Evolutionary conservation across 2,329 filamentous ascomycete genomes (phyloP).

Genomic region (Diplodia corticola): DNA sequence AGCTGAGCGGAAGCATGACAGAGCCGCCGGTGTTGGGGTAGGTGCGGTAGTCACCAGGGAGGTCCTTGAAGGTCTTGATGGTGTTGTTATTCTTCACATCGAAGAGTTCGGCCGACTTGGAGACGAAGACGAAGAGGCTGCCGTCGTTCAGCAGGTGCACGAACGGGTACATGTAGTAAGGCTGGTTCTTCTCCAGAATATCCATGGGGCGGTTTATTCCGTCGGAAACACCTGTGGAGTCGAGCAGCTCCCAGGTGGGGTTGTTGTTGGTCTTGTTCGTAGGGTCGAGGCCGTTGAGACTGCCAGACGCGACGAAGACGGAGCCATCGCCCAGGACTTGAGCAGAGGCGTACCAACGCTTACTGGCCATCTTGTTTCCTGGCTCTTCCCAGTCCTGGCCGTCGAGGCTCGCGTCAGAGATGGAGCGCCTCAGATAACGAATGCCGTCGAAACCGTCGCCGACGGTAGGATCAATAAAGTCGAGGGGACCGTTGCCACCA

Average conservation of each 20-base stretch:
- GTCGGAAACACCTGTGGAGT: slow-evolving; percentile 47
- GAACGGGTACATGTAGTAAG: slow-evolving; percentile 67
- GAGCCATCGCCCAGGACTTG: slow-evolving; percentile 59
- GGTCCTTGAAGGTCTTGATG: slow-evolving; percentile 51
- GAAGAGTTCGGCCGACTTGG: slow-evolving; percentile 59
- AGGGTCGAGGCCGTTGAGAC: slow-evolving; percentile 59
- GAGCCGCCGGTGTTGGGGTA: slow-evolving; percentile 63
- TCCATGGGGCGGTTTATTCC: slow-evolving; percentile 54
- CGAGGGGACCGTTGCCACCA: slow-evolving; percentile 59
- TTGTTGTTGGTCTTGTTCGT: slow-evolving; percentile 59
- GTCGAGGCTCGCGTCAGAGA: slow-evolving; percentile 47
- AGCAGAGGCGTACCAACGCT: slow-evolving; percentile 62
- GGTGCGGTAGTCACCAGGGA: slow-evolving; percentile 58
- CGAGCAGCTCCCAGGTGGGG: slow-evolving; percentile 63
- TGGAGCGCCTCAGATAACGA: slow-evolving; percentile 54
- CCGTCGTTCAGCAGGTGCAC: slow-evolving; percentile 60
- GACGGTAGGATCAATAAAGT: slow-evolving; percentile 59
- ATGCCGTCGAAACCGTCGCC: slow-evolving; percentile 60
- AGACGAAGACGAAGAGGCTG: slow-evolving; percentile 57
- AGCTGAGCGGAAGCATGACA: slow-evolving; percentile 56
- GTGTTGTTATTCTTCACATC: slow-evolving; percentile 50
- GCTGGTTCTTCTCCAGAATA: slow-evolving; percentile 58
- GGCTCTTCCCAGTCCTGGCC: slow-evolving; percentile 57
- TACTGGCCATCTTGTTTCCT: slow-evolving; percentile 55
- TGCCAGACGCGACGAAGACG: slow-evolving; percentile 62